Evolutionary conservation across 306 rosid species (phyloP).

Genomic region (Dalbergia cultrata): DNA sequence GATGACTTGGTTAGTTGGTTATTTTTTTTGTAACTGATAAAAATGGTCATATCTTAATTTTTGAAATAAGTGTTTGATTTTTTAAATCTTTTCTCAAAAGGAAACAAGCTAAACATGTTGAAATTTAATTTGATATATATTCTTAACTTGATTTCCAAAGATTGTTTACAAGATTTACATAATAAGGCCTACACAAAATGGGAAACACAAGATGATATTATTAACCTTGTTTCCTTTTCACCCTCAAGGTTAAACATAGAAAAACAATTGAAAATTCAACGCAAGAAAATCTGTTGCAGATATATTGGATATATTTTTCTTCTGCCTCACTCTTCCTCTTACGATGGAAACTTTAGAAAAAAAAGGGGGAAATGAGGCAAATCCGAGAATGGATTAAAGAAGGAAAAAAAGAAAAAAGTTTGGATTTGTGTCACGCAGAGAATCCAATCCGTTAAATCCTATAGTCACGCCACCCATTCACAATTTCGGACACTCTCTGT

Average conservation of each 20-base stretch:
- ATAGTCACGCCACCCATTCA: constrained; percentile 34
- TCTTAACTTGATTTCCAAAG: neutral
- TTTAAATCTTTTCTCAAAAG: neutral
- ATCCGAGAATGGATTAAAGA: constrained; percentile 19
- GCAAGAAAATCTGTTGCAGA: neutral
- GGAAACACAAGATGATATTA: constrained; percentile 20
- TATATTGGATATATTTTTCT: neutral
- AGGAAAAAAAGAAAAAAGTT: neutral
- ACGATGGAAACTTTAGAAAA: neutral
- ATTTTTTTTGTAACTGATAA: no score
- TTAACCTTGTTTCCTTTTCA: constrained; percentile 13
- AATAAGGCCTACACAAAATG: neutral
- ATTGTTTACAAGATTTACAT: neutral
- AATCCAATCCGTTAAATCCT: constrained; percentile 37
- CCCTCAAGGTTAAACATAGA: neutral
- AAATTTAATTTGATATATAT: neutral
- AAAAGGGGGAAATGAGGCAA: constrained; percentile 1
- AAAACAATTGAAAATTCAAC: neutral
- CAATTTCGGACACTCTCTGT: neutral
- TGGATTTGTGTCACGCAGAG: constrained; percentile 18
- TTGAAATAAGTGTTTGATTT: neutral
- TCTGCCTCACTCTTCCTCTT: neutral
- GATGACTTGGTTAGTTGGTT: neutral
- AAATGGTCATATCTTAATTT: neutral
- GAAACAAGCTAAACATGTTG: neutral